A percentile compares a stretch with the other conserved stretches of the same genome.
Conservation (phyloP, 2,329 filamentous ascomycete species). For the Sporothrix phasma region DNA sequence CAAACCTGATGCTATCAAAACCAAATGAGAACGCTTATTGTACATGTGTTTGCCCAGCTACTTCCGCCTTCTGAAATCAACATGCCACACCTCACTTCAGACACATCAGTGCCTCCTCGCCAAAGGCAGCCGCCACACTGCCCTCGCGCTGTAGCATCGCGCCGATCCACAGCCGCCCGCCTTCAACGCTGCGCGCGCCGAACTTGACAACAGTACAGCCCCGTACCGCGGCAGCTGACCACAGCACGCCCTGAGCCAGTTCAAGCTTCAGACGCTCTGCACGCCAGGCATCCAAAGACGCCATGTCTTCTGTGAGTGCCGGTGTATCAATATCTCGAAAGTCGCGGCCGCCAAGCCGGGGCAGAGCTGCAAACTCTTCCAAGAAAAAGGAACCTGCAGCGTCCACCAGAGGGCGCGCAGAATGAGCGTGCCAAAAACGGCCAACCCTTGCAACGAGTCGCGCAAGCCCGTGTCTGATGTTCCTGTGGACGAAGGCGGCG, state of each 20-base stretch:
- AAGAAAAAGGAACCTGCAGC: slow-evolving; percentile 64
- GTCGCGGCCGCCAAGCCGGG: slow-evolving; percentile 72
- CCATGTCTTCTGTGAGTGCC: slow-evolving; percentile 34
- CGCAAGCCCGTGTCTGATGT: slow-evolving; percentile 29
- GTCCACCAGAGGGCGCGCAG: slow-evolving; percentile 59
- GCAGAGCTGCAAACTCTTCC: slow-evolving; percentile 64
- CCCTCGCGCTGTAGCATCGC: slow-evolving; percentile 66
- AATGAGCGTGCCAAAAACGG: slow-evolving; percentile 76
- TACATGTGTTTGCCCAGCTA: background rate
- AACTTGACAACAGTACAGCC: slow-evolving; percentile 90
- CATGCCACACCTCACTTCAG: slow-evolving; percentile 36
- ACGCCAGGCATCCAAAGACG: slow-evolving; percentile 42
- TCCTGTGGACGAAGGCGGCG: background rate
- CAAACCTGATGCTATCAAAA: background rate
- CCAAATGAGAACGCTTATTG: background rate
- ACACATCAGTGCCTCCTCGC: slow-evolving; percentile 72
- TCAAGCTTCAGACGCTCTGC: slow-evolving; percentile 47
- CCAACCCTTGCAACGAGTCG: slow-evolving; percentile 62
- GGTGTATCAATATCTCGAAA: slow-evolving; percentile 42
- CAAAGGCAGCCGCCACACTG: slow-evolving; percentile 61
- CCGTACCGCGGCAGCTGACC: slow-evolving; percentile 71
- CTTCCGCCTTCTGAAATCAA: background rate
- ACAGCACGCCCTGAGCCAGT: slow-evolving; percentile 52
- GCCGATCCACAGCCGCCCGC: slow-evolving; percentile 68
- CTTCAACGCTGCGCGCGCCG: slow-evolving; percentile 71